These are phyloP conservation scores for Hygrophoropsis aurantiaca DNA, from an alignment of 768 basidiomycete species.

Conservation along the genomic window DNA sequence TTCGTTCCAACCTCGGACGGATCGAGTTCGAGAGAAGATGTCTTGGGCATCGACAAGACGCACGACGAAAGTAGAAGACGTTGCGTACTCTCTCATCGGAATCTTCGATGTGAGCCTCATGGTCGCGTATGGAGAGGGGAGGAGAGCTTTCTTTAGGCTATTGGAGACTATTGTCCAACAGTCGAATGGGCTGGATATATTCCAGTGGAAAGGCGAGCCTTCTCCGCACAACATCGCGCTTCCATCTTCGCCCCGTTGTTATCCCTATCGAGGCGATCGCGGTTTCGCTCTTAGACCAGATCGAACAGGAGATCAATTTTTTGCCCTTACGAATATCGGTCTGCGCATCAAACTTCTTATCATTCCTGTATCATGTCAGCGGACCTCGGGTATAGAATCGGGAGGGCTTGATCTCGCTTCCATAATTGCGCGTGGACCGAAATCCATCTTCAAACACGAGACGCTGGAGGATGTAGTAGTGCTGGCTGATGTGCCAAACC, in stretches of 20 bases:
- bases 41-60: constrained; percentile 28
- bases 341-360: constrained; percentile 1
- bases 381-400: no score
- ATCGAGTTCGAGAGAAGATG: constrained; percentile 23
- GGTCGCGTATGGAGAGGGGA: constrained; percentile 31
- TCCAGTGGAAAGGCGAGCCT: constrained; percentile 22
- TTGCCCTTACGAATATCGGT: constrained; percentile 1
- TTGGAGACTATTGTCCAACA: constrained; percentile 15
- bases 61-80: constrained; percentile 28
- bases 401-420: background rate
- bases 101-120: constrained; percentile 22
- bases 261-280: background rate
- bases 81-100: constrained; percentile 27
- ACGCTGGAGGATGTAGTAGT: no score
- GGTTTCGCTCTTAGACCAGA: background rate
- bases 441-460: background rate
- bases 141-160: constrained; percentile 26
- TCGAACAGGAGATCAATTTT: background rate
- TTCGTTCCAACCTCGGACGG: constrained; percentile 13
- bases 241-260: constrained; percentile 20
- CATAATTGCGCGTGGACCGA: no score
- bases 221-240: constrained; percentile 17
- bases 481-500: no score
- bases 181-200: constrained; percentile 19
- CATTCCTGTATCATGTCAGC: background rate